These are phyloP conservation scores for Tolypocladium tropicale DNA, from an alignment of 2,329 filamentous ascomycete species.

Conservation along the genomic window DNA sequence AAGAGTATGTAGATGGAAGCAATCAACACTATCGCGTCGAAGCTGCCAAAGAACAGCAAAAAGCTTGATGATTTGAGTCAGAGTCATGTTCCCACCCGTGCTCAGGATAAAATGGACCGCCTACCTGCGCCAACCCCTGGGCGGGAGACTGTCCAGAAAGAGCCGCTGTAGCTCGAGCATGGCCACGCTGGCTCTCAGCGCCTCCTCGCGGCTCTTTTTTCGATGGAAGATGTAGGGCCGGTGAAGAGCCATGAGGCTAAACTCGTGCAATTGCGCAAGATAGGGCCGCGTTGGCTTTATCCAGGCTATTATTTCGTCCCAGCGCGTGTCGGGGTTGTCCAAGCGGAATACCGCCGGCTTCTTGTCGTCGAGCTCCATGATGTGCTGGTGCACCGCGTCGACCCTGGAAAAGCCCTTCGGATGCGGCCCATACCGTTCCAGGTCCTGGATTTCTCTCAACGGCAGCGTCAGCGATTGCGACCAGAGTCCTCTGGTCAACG, in stretches of 20 bases:
- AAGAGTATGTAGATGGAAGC: constrained; percentile 52
- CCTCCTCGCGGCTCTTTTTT: constrained; percentile 40
- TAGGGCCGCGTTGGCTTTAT: constrained; percentile 34
- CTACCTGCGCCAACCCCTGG: constrained; percentile 36
- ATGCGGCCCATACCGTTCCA: constrained; percentile 46
- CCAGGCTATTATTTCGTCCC: constrained; percentile 44
- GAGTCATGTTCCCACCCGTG: background rate
- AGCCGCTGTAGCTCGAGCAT: constrained; percentile 45
- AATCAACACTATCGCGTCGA: constrained; percentile 52
- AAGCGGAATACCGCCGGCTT: constrained; percentile 44
- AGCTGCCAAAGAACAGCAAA: constrained; percentile 51
- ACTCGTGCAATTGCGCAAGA: constrained; percentile 37
- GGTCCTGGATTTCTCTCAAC: constrained; percentile 41
- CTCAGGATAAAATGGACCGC: constrained; percentile 3
- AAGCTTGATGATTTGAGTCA: constrained; percentile 22
- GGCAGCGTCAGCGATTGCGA: constrained; percentile 35
- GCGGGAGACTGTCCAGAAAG: constrained; percentile 36
- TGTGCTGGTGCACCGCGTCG: constrained; percentile 40
- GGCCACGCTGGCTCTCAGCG: constrained; percentile 42
- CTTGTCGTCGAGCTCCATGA: constrained; percentile 34
- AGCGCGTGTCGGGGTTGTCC: constrained; percentile 46
- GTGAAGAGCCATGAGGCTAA: constrained; percentile 50
- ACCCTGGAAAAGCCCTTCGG: constrained; percentile 44
- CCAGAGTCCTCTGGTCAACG: constrained; percentile 43
- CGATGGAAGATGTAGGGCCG: constrained; percentile 53